phyloP scores from a whole-genome alignment of 495 filamentous ascomycete genomes.

The Hypoxylon fragiforme region DNA sequence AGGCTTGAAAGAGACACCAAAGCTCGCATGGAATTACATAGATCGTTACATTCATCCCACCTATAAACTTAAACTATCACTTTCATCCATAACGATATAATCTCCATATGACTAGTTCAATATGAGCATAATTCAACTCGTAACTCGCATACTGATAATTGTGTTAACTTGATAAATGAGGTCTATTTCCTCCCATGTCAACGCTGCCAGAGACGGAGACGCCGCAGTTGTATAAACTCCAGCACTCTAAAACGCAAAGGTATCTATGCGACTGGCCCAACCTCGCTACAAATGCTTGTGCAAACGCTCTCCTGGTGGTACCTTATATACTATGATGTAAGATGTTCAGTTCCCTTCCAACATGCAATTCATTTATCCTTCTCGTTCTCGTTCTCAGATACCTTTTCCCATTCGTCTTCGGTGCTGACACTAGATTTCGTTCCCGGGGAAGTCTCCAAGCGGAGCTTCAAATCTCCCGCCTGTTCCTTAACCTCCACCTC shows the following conservation, averaged over 20 bases:
- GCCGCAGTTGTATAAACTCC: constrained; percentile 14
- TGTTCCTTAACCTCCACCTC: constrained; percentile 45
- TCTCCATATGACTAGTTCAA: too few relatives aligned
- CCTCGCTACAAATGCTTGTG: constrained; percentile 27
- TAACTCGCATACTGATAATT: neutral
- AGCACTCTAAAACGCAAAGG: constrained; percentile 17
- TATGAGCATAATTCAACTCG: neutral
- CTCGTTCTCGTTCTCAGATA: constrained; percentile 60
- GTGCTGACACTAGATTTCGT: constrained; percentile 54
- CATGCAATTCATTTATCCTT: constrained; percentile 46
- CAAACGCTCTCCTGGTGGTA: constrained; percentile 22
- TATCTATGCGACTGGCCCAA: constrained; percentile 21
- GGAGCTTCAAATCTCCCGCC: constrained; percentile 47
- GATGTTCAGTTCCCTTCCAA: neutral
- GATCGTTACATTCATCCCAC: too few relatives aligned
- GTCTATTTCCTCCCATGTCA: constrained; percentile 2
- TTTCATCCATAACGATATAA: too few relatives aligned
- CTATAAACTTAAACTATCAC: too few relatives aligned
- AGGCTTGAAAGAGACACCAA: too few relatives aligned
- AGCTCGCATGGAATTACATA: too few relatives aligned
- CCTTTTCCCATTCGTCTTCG: constrained; percentile 63
- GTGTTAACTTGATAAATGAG: constrained; percentile 2
- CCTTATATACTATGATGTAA: neutral
- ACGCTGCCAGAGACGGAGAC: constrained; percentile 1
- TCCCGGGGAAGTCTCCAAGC: constrained; percentile 38